Percentiles rank a stretch among this genome's conserved stretches.
Conservation (phyloP, 306 rosid species). For the Vicia villosa region DNA sequence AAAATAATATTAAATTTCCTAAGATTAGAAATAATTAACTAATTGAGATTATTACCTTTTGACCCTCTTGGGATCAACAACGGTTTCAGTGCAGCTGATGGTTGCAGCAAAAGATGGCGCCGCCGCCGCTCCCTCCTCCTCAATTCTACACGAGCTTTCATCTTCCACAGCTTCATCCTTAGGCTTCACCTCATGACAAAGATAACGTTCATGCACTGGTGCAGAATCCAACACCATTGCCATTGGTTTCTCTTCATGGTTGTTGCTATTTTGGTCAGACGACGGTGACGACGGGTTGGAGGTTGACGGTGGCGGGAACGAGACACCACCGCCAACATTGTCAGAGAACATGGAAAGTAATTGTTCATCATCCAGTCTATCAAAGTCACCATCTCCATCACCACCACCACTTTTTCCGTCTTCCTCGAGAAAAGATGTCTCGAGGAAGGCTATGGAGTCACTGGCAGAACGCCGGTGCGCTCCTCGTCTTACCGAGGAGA, state of each 20-base stretch:
- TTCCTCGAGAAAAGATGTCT: slow-evolving; percentile 67
- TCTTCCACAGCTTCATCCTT: slow-evolving; percentile 74
- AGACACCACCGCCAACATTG: slow-evolving; percentile 40
- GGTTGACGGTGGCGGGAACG: slow-evolving; percentile 44
- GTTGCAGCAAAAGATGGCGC: slow-evolving; percentile 35
- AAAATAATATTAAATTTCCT: slow-evolving; percentile 1
- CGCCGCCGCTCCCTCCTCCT: slow-evolving; percentile 26
- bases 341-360: slow-evolving; percentile 87
- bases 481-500: slow-evolving; percentile 69
- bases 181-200: slow-evolving; percentile 37
- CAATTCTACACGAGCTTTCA: slow-evolving; percentile 55
- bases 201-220: slow-evolving; percentile 8
- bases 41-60: slow-evolving; percentile 67
- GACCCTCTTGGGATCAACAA: slow-evolving; percentile 83
- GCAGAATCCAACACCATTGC: slow-evolving; percentile 36
- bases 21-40: background rate
- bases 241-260: slow-evolving; percentile 58
- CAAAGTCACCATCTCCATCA: slow-evolving; percentile 45
- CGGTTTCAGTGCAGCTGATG: slow-evolving; percentile 45
- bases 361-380: slow-evolving; percentile 80
- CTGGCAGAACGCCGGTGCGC: slow-evolving; percentile 78
- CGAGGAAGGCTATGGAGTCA: slow-evolving; percentile 80
- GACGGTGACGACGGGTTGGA: slow-evolving; percentile 80
- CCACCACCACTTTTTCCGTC: slow-evolving; percentile 44
- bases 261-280: slow-evolving; percentile 78